Conservation (phyloP, 1,139 yeast genomes). For the Lodderomyces jiufengensis region DNA sequence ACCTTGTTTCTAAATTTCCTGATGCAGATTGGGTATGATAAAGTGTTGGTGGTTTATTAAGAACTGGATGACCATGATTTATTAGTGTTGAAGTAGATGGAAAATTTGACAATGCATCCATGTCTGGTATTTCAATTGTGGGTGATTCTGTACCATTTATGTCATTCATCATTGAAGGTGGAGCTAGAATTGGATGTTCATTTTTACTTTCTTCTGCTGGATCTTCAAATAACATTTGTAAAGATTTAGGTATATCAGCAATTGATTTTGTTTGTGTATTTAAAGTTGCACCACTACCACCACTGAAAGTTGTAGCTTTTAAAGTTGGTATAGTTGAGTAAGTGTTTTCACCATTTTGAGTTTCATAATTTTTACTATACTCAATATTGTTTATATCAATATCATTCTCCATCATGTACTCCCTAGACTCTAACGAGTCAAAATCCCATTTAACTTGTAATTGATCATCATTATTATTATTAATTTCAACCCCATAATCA, state of each 20-base stretch:
- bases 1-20: slow-evolving; percentile 38
- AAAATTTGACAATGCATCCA: slow-evolving; percentile 33
- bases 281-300: slow-evolving; percentile 8
- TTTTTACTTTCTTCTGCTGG: slow-evolving; percentile 18
- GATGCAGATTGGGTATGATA: slow-evolving; percentile 50
- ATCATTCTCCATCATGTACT: slow-evolving; percentile 67
- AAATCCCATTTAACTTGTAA: slow-evolving; percentile 87
- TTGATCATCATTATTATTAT: slow-evolving; percentile 22
- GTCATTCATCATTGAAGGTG: slow-evolving; percentile 8
- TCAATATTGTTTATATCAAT: slow-evolving; percentile 49
- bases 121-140: slow-evolving; percentile 46
- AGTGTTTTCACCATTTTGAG: slow-evolving; percentile 17
- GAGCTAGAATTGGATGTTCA: slow-evolving; percentile 3
- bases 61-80: slow-evolving; percentile 18
- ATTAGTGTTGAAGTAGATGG: slow-evolving; percentile 11
- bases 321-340: slow-evolving; percentile 31
- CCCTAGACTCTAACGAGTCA: slow-evolving; percentile 70
- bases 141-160: slow-evolving; percentile 33
- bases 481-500: slow-evolving; percentile 10
- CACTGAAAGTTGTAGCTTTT: slow-evolving; percentile 16
- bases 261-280: slow-evolving; percentile 2
- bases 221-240: slow-evolving; percentile 66
- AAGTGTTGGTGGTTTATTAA: slow-evolving; percentile 47
- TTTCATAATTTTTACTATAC: slow-evolving; percentile 25
- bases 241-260: slow-evolving; percentile 63